These are phyloP conservation scores for Suhomyces faveliae DNA, from an alignment of 805 yeast genomes.

Conservation along the genomic window DNA sequence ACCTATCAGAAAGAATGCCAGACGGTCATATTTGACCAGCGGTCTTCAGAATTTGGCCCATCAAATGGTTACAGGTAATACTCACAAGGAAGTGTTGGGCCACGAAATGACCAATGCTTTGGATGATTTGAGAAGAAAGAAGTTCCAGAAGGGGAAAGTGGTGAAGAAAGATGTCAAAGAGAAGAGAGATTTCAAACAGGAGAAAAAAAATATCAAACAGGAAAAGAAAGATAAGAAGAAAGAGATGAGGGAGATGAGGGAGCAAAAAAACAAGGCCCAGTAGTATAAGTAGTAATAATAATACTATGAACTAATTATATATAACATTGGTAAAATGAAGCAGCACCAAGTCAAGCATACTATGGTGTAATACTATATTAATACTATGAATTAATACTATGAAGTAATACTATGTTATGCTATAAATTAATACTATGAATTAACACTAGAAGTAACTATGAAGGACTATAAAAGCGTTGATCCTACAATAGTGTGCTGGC, in stretches of 20 bases:
- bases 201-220: neutral
- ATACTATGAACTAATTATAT: too few species aligned
- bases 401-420: too few species aligned
- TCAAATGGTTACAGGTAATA: slow-evolving; percentile 56
- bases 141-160: neutral
- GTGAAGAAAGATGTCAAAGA: slow-evolving; percentile 8
- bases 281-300: neutral
- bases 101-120: slow-evolving; percentile 66
- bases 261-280: neutral
- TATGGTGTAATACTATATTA: too few species aligned
- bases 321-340: too few species aligned
- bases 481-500: too few species aligned
- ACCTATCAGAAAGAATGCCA: slow-evolving; percentile 59
- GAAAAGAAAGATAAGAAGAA: slow-evolving; percentile 7
- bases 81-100: slow-evolving; percentile 70
- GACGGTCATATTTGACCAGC: slow-evolving; percentile 76
- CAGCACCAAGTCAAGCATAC: too few species aligned
- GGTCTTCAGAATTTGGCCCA: slow-evolving; percentile 79
- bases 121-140: slow-evolving; percentile 44
- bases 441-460: too few species aligned
- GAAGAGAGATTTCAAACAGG: slow-evolving; percentile 8
- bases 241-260: slow-evolving; percentile 4
- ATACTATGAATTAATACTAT: too few species aligned
- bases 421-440: too few species aligned
- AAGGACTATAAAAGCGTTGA: too few species aligned